These are phyloP conservation scores for Groenewaldozyma auringiensis DNA, from an alignment of 1,139 yeast genomes.

Conservation along the genomic window DNA sequence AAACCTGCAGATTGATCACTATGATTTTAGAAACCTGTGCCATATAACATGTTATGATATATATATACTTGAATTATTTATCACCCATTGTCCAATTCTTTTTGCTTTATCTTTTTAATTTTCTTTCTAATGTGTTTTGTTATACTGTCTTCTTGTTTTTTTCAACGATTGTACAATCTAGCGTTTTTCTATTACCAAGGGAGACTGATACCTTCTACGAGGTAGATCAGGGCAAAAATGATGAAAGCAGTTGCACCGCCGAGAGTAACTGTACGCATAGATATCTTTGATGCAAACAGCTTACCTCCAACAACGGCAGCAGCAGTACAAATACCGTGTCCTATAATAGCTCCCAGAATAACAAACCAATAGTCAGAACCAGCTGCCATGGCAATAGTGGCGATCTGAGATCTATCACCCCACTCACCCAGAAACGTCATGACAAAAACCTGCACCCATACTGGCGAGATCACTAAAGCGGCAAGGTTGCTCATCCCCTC, in stretches of 20 bases:
- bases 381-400: slow-evolving; percentile 98
- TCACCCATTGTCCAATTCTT: too few relatives aligned
- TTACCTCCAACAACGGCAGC: slow-evolving; percentile 95
- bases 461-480: slow-evolving; percentile 66
- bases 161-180: background rate
- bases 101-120: too few relatives aligned
- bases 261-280: slow-evolving; percentile 84
- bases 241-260: slow-evolving; percentile 87
- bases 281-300: slow-evolving; percentile 76
- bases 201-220: slow-evolving; percentile 27
- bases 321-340: slow-evolving; percentile 85
- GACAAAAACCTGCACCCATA: slow-evolving; percentile 88
- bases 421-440: slow-evolving; percentile 98
- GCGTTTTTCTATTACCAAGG: slow-evolving; percentile 8
- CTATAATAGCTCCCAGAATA: slow-evolving; percentile 80
- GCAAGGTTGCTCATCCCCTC: slow-evolving; percentile 46
- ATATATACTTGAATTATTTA: background rate
- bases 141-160: too few relatives aligned
- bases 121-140: background rate
- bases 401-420: slow-evolving; percentile 98
- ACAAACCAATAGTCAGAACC: slow-evolving; percentile 90
- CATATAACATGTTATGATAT: background rate
- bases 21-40: too few relatives aligned
- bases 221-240: slow-evolving; percentile 71
- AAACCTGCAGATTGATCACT: background rate